Percentiles rank a stretch among this genome's conserved stretches.
These are phyloP conservation scores for Lipomyces kockii DNA, from an alignment of 805 yeast species.

Conservation along the genomic window DNA sequence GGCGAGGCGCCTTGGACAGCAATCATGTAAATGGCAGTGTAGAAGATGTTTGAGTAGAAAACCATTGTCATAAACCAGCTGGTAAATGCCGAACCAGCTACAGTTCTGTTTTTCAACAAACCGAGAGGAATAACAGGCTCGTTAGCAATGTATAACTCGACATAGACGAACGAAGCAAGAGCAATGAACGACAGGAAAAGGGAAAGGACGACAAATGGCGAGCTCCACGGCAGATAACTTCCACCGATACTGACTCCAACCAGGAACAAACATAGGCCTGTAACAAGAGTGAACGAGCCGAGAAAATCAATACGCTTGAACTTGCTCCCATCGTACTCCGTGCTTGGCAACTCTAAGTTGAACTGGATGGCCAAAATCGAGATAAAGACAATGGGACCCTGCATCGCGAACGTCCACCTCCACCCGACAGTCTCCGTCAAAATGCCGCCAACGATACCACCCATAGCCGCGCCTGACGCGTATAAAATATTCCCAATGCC, in stretches of 20 bases:
- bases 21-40: slow-evolving; percentile 68
- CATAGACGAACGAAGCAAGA: slow-evolving; percentile 52
- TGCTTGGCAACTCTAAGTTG: slow-evolving; percentile 39
- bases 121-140: slow-evolving; percentile 73
- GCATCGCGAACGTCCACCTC: slow-evolving; percentile 55
- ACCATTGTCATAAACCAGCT: slow-evolving; percentile 76
- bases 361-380: slow-evolving; percentile 45
- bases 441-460: slow-evolving; percentile 65
- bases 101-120: slow-evolving; percentile 61
- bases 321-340: slow-evolving; percentile 50
- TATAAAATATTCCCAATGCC: slow-evolving; percentile 79
- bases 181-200: slow-evolving; percentile 45
- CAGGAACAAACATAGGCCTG: slow-evolving; percentile 61
- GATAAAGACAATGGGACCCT: slow-evolving; percentile 50
- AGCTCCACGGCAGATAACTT: slow-evolving; percentile 54
- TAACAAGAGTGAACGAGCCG: slow-evolving; percentile 65
- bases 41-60: slow-evolving; percentile 64
- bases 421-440: slow-evolving; percentile 62
- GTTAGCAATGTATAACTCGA: slow-evolving; percentile 56
- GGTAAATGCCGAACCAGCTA: slow-evolving; percentile 65
- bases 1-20: slow-evolving; percentile 59
- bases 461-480: too few species aligned
- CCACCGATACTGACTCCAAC: slow-evolving; percentile 71
- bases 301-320: slow-evolving; percentile 65
- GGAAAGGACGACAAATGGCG: slow-evolving; percentile 48